Base-by-base conservation (phyloP, 306 rosid genomes). In the Prunus mume region DNA sequence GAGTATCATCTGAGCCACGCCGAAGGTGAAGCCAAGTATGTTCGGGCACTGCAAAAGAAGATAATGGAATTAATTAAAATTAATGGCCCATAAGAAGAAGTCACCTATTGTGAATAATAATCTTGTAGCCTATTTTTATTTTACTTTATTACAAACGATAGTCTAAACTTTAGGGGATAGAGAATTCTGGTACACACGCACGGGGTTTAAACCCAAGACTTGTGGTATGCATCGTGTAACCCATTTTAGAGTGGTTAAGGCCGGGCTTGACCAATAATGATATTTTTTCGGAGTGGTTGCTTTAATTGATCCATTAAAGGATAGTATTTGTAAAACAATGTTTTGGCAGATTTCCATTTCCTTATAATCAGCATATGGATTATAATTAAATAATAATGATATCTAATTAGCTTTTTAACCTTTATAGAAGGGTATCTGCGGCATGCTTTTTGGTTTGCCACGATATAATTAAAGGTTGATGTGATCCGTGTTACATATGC, bases 1-100 rank as follows among this genome's bases (percentile, higher is more conserved):
- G 3, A 96, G 83, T 38, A 78, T 84, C 92, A 96, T 92, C 73
- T 96, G 99, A 75, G 88, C 87, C 2, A 87, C 79, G 57, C 99
- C 99, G 34, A 92, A 89, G 67, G 86, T 51, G 27, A 92, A 60
- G 8, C 99, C 99, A 74, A 92, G 78, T 2, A 92, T 70, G 79
- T 96, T 96, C 71, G 99, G 99, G 72, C 90, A 91, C 99, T 96
- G 96, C 76, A 68, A 13, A 69, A 25, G 20, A 68, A 4, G 2
- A 27, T 3, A 4, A 45, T 64, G 9, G 22, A 25, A 62, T 45
- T 30, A 52, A 45, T 62, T 32, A 47, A 62, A 56, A 49, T 6
- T 17, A 61, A 30, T 13, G 5, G 34, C 34, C 4, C 43, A 38
- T 38, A 7, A 38, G 9, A 38, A 38, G 9, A 54, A 19, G 10